Percentiles rank a stretch among this genome's conserved stretches.
Conservation (phyloP, 2,329 filamentous ascomycete species). For the Diaporthe citri region DNA sequence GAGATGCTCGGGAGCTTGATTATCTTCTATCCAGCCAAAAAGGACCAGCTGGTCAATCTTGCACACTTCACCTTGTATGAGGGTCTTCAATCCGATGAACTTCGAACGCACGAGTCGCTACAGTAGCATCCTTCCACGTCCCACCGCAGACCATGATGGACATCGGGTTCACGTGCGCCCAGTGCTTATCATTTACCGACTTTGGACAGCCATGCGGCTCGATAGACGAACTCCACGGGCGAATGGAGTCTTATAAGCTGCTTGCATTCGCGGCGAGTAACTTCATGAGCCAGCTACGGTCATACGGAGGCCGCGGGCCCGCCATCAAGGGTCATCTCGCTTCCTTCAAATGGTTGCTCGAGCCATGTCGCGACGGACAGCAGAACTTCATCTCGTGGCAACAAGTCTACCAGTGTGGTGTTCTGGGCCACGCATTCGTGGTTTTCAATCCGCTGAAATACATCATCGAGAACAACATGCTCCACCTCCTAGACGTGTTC, state of each 20-base stretch:
- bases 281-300: not conserved
- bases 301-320: not conserved
- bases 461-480: constrained; percentile 9
- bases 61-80: constrained; percentile 9
- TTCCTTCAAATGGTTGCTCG: not conserved
- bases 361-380: not conserved
- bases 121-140: not conserved
- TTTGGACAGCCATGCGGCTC: not conserved
- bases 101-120: not conserved
- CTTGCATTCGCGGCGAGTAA: not conserved
- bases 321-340: not conserved
- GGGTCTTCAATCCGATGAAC: not conserved
- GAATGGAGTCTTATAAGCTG: not conserved
- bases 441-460: not conserved
- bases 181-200: not conserved
- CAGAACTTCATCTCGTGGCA: constrained; percentile 4
- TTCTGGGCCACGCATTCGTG: not conserved
- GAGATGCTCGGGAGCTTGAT: not conserved
- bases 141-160: not conserved
- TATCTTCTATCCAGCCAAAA: not conserved
- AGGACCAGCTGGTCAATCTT: not conserved
- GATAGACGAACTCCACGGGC: not conserved
- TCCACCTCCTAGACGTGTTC: not conserved
- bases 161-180: not conserved
- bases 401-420: not conserved